A percentile compares a stretch with the other conserved stretches of the same genome.
phyloP scores from a whole-genome alignment of 768 basidiomycete genomes.

The Trametes cubensis region DNA sequence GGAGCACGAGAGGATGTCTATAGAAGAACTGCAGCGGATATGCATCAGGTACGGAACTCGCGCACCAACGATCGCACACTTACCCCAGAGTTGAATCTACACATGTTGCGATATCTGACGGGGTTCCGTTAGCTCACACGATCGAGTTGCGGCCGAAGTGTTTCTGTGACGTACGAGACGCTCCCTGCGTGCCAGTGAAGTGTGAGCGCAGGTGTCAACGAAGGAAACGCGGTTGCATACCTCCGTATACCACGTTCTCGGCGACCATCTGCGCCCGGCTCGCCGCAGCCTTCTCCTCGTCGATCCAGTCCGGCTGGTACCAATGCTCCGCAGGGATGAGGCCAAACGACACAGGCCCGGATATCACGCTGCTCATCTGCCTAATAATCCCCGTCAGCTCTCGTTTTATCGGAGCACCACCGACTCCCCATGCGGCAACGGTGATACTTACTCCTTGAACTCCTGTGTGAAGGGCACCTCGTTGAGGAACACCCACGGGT shows the following conservation, averaged over 20 bases:
- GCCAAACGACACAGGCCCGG: conserved; percentile 53
- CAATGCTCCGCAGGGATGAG: conserved; percentile 63
- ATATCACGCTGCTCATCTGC: conserved; percentile 29
- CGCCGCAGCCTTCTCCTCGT: conserved; percentile 60
- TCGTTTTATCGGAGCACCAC: too few relatives aligned
- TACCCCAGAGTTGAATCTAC: conserved; percentile 72
- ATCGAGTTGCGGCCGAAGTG: not conserved
- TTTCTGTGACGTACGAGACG: conserved; percentile 40
- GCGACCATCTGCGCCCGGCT: conserved; percentile 54
- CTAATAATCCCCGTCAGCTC: conserved; percentile 7
- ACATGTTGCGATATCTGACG: conserved; percentile 73
- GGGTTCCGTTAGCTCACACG: not conserved
- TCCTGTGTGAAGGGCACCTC: conserved; percentile 76
- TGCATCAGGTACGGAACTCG: not conserved
- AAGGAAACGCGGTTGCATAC: conserved; percentile 31
- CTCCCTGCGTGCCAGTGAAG: conserved; percentile 40
- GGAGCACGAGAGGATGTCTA: conserved; percentile 61
- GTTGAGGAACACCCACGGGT: conserved; percentile 90
- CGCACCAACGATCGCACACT: conserved; percentile 21
- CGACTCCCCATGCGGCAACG: too few relatives aligned
- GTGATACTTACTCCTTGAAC: conserved; percentile 60
- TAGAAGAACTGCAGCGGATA: conserved; percentile 63
- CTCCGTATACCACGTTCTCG: conserved; percentile 53
- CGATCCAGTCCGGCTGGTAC: conserved; percentile 74
- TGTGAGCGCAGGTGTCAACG: not conserved